These are phyloP conservation scores for Ascochyta lentis DNA, from an alignment of 2,329 filamentous ascomycete genomes.

Conservation along the genomic window DNA sequence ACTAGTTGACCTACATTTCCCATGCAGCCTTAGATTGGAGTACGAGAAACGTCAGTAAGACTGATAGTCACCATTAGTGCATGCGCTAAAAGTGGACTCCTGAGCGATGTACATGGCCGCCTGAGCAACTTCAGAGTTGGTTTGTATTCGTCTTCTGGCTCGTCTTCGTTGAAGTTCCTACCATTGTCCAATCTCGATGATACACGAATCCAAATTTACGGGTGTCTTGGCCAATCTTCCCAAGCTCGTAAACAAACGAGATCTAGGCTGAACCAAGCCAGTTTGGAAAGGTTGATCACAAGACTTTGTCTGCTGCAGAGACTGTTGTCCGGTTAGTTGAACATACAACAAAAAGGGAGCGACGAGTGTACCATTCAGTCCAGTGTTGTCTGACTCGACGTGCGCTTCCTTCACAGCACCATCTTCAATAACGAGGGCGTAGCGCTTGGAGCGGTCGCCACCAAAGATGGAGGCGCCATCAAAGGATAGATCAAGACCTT, in stretches of 20 bases:
- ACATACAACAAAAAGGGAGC: not conserved
- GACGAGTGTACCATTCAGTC: conserved; percentile 69
- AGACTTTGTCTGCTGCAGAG: conserved; percentile 43
- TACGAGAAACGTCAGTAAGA: too few relatives aligned
- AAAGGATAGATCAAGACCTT: conserved; percentile 82
- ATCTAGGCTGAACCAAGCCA: not conserved
- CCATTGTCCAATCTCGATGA: too few relatives aligned
- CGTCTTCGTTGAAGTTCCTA: too few relatives aligned
- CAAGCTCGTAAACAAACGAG: not conserved
- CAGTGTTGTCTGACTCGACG: conserved; percentile 89
- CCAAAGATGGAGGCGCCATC: conserved; percentile 83
- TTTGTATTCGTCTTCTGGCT: too few relatives aligned
- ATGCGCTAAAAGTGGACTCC: too few relatives aligned
- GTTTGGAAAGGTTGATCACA: conserved; percentile 16
- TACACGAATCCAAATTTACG: too few relatives aligned
- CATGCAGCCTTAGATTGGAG: too few relatives aligned
- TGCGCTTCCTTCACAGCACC: conserved; percentile 83
- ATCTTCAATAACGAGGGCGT: conserved; percentile 81
- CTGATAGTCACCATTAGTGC: too few relatives aligned
- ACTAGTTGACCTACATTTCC: too few relatives aligned
- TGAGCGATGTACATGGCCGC: too few relatives aligned
- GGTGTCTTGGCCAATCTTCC: not conserved
- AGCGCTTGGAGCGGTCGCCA: conserved; percentile 82
- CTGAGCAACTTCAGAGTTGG: too few relatives aligned
- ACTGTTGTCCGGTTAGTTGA: conserved; percentile 26